Base-by-base conservation (phyloP, 768 basidiomycete species). In the Lactarius tabidus region DNA sequence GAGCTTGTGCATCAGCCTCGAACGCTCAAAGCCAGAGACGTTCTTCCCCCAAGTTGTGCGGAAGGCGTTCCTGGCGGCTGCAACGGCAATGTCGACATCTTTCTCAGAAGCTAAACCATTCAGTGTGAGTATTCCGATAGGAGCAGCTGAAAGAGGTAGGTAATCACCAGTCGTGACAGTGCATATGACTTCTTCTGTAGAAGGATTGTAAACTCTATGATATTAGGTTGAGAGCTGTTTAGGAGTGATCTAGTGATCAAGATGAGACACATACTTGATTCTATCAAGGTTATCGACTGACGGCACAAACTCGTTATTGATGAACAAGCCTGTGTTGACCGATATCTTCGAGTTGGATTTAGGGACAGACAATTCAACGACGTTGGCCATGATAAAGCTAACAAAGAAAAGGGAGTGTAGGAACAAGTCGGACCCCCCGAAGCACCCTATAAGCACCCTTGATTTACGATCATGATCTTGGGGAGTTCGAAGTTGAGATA, bases 31-130 rank as follows among this genome's bases (percentile, higher is more conserved):
- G 31, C 90, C 89, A n/a, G 89, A 87, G 62, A 90, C 85, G 71
- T 93, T 91, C 76, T 89, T 88, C 5, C 93, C 95, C 93, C 93
- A 96, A 31, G 88, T 86, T 17, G 88, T 90, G 61, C 88, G 83
- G 80, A 91, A 93, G 6, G 94, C 93, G 41, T 82, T 79, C 66
- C 90, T 85, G 26, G 95, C 94, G 17, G 93, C 89, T 7, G 85
- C 84, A 39, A 96, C 91, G 5, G 93, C 93, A 62, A 81, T 72
- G 72, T 96, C 91, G 70, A 96, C 87, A 75, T 95, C 93, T 75
- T 84, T 87, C 57, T 73, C 74, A 39, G 90, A 89, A 8, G 81
- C 88, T 90, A 66, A 52, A 35, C 43, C 33, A 57, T 20, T 38
- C 18, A 57, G n/a, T 57, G 20, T 48, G 51, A 58, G 58, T 17